Conservation (phyloP, 805 yeast species). For the Schizosaccharomyces octosporus region DNA sequence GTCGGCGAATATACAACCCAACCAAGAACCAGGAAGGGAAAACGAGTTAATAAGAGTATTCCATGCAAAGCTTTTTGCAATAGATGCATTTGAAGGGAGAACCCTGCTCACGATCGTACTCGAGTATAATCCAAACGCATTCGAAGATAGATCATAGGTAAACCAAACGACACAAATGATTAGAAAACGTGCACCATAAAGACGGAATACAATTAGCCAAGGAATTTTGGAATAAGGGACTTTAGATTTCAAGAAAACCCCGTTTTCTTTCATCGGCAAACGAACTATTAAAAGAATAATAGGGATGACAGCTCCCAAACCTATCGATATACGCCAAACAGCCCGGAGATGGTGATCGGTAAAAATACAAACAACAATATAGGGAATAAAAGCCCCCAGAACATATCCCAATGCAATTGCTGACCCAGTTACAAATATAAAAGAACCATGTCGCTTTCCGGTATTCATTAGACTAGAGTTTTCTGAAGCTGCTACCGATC, state of each 20-base stretch:
- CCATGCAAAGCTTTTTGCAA: conserved; percentile 74
- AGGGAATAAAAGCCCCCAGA: conserved; percentile 57
- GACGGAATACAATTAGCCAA: conserved; percentile 40
- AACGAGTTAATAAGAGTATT: conserved; percentile 67
- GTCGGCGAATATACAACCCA: conserved; percentile 72
- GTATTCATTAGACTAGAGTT: conserved; percentile 57
- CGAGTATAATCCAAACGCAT: conserved; percentile 71
- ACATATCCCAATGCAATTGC: conserved; percentile 81
- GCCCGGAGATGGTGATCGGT: conserved; percentile 42
- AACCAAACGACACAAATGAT: conserved; percentile 69
- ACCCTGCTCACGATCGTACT: conserved; percentile 37
- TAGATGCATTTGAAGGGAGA: conserved; percentile 31
- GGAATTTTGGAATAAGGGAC: conserved; percentile 45
- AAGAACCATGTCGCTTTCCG: conserved; percentile 70
- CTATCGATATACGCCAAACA: conserved; percentile 81
- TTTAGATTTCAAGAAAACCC: conserved; percentile 41
- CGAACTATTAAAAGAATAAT: conserved; percentile 53
- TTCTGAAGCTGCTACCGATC: conserved; percentile 83
- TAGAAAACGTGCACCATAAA: conserved; percentile 57
- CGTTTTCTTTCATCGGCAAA: conserved; percentile 48
- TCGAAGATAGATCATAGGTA: conserved; percentile 66
- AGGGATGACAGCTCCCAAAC: conserved; percentile 79
- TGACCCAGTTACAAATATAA: conserved; percentile 52
- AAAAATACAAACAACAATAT: conserved; percentile 68
- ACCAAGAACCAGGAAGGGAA: conserved; percentile 70